Percentiles rank a stretch among this genome's conserved stretches.
phyloP scores from a whole-genome alignment of 768 basidiomycete species.

The Porpolomopsis calyptriformis region DNA sequence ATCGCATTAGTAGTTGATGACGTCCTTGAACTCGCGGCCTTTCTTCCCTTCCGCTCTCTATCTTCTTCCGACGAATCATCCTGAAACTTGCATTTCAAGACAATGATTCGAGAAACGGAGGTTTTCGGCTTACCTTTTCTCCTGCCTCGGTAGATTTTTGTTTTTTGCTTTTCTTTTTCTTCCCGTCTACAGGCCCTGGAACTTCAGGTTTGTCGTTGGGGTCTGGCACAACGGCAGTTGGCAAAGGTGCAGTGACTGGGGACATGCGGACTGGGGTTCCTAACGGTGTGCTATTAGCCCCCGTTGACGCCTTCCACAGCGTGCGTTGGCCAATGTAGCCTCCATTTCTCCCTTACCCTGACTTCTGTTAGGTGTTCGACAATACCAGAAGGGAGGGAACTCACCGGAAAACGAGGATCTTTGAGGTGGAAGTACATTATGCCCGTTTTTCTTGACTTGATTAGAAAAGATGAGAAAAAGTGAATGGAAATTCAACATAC shows the following conservation, averaged over 20 bases:
- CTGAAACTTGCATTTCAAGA: background rate
- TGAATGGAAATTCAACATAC: no score
- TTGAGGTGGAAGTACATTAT: no score
- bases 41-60: background rate
- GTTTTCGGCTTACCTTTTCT: background rate
- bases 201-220: no score
- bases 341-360: conserved; percentile 9
- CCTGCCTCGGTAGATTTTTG: background rate
- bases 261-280: conserved; percentile 44
- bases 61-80: background rate
- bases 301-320: conserved; percentile 34
- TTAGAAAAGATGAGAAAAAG: no score
- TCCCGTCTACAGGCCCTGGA: background rate
- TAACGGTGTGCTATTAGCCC: conserved; percentile 64
- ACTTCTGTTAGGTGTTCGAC: no score
- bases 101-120: background rate
- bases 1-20: background rate
- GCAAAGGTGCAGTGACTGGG: conserved; percentile 16
- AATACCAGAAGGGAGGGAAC: no score
- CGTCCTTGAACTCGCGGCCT: background rate
- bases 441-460: no score
- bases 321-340: conserved; percentile 23
- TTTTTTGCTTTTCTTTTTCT: background rate
- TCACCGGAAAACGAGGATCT: no score
- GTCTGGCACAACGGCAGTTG: conserved; percentile 4